phyloP scores from a whole-genome alignment of 2,329 filamentous ascomycete genomes.

The Fusarium camptoceras region DNA sequence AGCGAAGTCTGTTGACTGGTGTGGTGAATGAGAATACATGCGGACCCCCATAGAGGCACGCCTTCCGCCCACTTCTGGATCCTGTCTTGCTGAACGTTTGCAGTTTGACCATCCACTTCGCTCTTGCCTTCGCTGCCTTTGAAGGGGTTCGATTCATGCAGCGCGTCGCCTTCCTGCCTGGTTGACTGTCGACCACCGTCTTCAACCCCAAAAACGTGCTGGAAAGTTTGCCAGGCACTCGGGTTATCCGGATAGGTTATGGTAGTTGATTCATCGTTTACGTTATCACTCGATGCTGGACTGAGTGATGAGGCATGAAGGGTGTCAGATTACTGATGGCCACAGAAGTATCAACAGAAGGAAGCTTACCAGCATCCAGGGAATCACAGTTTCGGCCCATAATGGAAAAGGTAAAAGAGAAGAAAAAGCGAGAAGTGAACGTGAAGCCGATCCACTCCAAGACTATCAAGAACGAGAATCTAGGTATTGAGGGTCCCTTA shows the following conservation, averaged over 20 bases:
- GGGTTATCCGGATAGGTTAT: slow-evolving; percentile 46
- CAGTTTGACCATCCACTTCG: not conserved
- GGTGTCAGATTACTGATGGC: not conserved
- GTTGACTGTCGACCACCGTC: not conserved
- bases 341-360: not conserved
- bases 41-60: not conserved
- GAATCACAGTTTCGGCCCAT: not conserved
- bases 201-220: not conserved
- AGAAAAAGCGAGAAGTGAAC: not conserved
- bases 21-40: not conserved
- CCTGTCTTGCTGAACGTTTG: not conserved
- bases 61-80: not conserved
- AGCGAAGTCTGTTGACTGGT: not conserved
- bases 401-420: not conserved
- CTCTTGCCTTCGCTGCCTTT: not conserved
- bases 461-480: not conserved
- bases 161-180: not conserved
- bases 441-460: not conserved
- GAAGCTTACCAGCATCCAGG: not conserved
- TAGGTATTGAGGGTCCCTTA: not conserved
- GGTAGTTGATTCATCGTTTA: not conserved
- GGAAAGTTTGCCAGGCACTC: not conserved
- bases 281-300: not conserved
- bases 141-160: not conserved
- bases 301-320: not conserved